Percentiles rank a stretch among this genome's conserved stretches.
Evolutionary conservation across 2,329 filamentous ascomycete genomes (phyloP).

Genomic region (Drechslera avenae): DNA sequence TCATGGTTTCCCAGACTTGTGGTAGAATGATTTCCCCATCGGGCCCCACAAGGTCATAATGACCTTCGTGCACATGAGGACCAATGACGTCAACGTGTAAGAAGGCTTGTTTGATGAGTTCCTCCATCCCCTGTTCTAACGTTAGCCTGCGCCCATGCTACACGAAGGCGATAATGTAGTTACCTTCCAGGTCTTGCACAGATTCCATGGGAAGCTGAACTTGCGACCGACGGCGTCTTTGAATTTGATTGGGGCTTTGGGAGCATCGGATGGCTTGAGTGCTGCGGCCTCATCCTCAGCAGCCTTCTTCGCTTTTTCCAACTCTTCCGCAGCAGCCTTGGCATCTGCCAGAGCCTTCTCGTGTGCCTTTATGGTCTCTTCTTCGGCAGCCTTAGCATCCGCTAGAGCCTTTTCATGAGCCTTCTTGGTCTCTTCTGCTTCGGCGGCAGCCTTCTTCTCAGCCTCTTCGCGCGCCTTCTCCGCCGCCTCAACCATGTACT

Average conservation of each 20-base stretch:
- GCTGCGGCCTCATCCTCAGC: conserved; percentile 53
- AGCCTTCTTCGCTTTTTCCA: conserved; percentile 55
- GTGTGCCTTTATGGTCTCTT: conserved; percentile 51
- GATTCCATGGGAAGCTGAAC: conserved; percentile 36
- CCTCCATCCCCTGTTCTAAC: conserved; percentile 65
- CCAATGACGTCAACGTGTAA: conserved; percentile 54
- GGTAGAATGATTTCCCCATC: conserved; percentile 57
- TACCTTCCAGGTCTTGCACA: conserved; percentile 50
- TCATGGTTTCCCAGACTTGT: conserved; percentile 55
- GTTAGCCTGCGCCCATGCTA: conserved; percentile 58
- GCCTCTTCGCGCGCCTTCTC: conserved; percentile 41
- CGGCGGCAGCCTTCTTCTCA: conserved; percentile 37
- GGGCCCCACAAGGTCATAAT: conserved; percentile 56
- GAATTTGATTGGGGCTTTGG: conserved; percentile 37
- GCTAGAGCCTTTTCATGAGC: conserved; percentile 40
- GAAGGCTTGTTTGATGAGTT: conserved; percentile 57
- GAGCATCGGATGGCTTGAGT: conserved; percentile 58
- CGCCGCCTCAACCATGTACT: conserved; percentile 36
- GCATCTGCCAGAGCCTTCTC: conserved; percentile 55
- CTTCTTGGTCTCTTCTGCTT: conserved; percentile 41
- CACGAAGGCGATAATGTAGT: conserved; percentile 23
- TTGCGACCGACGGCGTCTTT: conserved; percentile 40
- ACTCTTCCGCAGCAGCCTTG: conserved; percentile 50
- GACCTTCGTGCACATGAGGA: conserved; percentile 53
- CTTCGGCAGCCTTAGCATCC: conserved; percentile 37